Conservation (phyloP, 2,329 filamentous ascomycete genomes). For the Tolypocladium amazonense region DNA sequence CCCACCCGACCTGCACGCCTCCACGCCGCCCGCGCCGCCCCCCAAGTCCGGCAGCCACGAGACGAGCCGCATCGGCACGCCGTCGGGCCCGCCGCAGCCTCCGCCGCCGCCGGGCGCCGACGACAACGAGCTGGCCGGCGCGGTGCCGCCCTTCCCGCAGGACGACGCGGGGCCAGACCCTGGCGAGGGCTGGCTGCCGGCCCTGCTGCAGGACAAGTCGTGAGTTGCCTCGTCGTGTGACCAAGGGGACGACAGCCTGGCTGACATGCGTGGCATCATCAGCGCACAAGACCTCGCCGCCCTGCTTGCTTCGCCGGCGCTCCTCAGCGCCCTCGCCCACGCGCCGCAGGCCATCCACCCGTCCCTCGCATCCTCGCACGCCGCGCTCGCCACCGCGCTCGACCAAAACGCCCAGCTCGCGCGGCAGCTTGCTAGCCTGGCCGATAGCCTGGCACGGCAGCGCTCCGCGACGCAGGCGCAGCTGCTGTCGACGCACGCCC, state of each 20-base stretch:
- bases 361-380: constrained; percentile 55
- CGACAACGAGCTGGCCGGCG: constrained; percentile 10
- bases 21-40: constrained; percentile 54
- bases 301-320: constrained; percentile 50
- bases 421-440: constrained; percentile 47
- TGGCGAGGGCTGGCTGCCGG: constrained; percentile 69
- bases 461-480: constrained; percentile 68
- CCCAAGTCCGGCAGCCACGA: constrained; percentile 64
- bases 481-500: constrained; percentile 69
- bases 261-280: constrained; percentile 5
- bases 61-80: constrained; percentile 55
- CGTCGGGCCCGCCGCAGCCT: constrained; percentile 36
- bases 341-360: constrained; percentile 58
- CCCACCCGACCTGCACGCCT: constrained; percentile 15
- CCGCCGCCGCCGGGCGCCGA: constrained; percentile 15
- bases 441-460: constrained; percentile 44
- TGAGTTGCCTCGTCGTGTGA: constrained; percentile 31
- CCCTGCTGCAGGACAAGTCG: constrained; percentile 71
- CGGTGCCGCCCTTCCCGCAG: constrained; percentile 7
- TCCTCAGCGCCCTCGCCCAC: constrained; percentile 67
- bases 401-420: constrained; percentile 64
- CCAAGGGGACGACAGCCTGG: background rate
- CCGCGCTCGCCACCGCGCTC: constrained; percentile 54
- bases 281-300: constrained; percentile 72
- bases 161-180: constrained; percentile 38